Evolutionary conservation across 192 early-diverging fungal species (phyloP).

Genomic region (Linnemannia exigua): DNA sequence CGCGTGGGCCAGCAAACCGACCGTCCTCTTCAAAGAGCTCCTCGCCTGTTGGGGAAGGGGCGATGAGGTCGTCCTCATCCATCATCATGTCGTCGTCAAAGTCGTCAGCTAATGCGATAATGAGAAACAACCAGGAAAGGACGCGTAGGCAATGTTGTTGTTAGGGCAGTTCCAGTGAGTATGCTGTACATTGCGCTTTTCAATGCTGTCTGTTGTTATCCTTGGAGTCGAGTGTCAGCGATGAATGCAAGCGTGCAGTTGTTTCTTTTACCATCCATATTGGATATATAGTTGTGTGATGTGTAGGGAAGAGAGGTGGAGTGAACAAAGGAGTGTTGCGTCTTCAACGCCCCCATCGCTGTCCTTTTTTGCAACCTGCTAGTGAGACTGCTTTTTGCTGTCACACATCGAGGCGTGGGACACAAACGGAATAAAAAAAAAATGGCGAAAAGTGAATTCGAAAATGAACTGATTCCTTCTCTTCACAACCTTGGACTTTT

Average conservation of each 20-base stretch:
- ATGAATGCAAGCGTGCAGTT: too few relatives aligned
- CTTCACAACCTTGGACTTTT: neutral
- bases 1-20: neutral
- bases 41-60: conserved; percentile 42
- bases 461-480: neutral
- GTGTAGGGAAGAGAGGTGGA: neutral
- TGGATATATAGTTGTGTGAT: conserved; percentile 6
- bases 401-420: neutral
- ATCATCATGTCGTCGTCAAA: conserved; percentile 50
- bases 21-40: conserved; percentile 32
- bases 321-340: neutral
- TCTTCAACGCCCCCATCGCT: conserved; percentile 1
- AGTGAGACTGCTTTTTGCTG: neutral
- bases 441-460: neutral
- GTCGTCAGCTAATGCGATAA: conserved; percentile 23
- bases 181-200: neutral
- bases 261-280: conserved; percentile 35
- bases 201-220: neutral
- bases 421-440: neutral
- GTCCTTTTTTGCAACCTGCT: neutral
- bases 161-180: neutral
- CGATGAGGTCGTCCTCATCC: conserved; percentile 41
- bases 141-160: neutral
- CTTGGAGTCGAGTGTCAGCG: neutral
- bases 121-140: neutral